Evolutionary conservation across 192 early-diverging fungal genomes (phyloP).

Genomic region (Mortierella antarctica): DNA sequence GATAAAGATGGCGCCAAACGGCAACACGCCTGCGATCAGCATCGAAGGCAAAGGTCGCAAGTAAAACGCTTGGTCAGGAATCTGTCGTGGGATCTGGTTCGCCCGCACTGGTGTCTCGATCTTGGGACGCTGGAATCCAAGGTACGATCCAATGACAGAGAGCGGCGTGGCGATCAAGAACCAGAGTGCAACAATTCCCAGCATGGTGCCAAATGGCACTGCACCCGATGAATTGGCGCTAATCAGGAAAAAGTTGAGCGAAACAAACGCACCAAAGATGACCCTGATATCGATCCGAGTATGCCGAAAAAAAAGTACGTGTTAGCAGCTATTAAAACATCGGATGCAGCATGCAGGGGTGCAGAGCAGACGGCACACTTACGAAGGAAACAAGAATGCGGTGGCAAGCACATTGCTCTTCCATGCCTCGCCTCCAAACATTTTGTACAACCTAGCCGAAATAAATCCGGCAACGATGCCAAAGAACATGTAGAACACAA

Average conservation of each 20-base stretch:
- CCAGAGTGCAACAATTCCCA: constrained; percentile 87
- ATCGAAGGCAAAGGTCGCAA: constrained; percentile 80
- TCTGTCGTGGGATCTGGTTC: constrained; percentile 94
- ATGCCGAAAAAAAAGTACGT: background rate
- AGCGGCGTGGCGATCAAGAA: constrained; percentile 84
- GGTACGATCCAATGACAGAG: constrained; percentile 79
- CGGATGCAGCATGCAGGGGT: background rate
- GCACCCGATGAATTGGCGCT: constrained; percentile 87
- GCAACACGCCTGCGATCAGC: constrained; percentile 85
- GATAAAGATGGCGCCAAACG: constrained; percentile 94
- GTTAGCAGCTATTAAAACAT: background rate
- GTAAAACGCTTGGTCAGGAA: constrained; percentile 88
- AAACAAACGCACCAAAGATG: constrained; percentile 69
- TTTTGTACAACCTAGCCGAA: constrained; percentile 92
- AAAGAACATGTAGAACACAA: constrained; percentile 93
- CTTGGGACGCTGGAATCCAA: constrained; percentile 74
- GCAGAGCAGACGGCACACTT: constrained; percentile 22
- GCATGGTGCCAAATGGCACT: constrained; percentile 88
- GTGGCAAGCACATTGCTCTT: constrained; percentile 85
- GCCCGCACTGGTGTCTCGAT: constrained; percentile 83
- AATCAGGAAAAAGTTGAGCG: constrained; percentile 90
- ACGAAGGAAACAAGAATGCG: constrained; percentile 84
- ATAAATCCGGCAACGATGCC: constrained; percentile 87
- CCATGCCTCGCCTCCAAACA: constrained; percentile 90
- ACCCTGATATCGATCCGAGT: constrained; percentile 28